Conservation (phyloP, 2,329 filamentous ascomycete genomes). For the Apiospora pterosperma region DNA sequence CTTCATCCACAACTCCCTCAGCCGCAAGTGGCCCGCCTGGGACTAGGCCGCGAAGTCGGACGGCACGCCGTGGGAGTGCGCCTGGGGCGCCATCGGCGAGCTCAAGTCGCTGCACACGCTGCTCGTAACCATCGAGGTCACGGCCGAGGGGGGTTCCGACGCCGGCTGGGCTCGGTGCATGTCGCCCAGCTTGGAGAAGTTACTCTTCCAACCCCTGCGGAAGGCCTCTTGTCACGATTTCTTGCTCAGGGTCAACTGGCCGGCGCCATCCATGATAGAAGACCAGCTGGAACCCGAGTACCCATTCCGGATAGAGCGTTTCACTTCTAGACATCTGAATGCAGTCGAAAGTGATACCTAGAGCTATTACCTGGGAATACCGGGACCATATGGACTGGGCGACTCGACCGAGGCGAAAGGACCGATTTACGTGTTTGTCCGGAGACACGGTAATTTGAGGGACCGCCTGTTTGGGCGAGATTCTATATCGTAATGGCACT, state of each 20-base stretch:
- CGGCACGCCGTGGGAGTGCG: slow-evolving; percentile 3
- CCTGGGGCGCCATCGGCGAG: neutral
- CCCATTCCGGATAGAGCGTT: neutral
- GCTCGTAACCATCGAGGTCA: neutral
- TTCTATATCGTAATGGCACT: no score
- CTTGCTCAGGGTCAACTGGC: neutral
- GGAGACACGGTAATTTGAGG: no score
- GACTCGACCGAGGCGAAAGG: no score
- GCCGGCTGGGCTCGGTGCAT: neutral
- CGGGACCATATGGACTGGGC: no score
- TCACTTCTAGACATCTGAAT: neutral
- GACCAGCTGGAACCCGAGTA: neutral
- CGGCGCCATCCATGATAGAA: neutral
- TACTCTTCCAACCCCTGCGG: neutral
- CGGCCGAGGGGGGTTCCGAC: neutral
- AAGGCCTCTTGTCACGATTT: neutral
- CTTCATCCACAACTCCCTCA: slow-evolving; percentile 5
- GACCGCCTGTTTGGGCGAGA: no score
- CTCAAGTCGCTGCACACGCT: slow-evolving; percentile 5
- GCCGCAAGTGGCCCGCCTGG: neutral
- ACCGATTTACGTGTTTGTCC: neutral
- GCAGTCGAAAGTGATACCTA: no score
- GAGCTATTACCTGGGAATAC: neutral
- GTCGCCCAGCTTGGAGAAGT: neutral
- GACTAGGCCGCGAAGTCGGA: neutral